Evolutionary conservation across 306 rosid genomes (phyloP), one percentile per base, ranked within the genome.

Genomic region (Lathyrus sativus): DNA sequence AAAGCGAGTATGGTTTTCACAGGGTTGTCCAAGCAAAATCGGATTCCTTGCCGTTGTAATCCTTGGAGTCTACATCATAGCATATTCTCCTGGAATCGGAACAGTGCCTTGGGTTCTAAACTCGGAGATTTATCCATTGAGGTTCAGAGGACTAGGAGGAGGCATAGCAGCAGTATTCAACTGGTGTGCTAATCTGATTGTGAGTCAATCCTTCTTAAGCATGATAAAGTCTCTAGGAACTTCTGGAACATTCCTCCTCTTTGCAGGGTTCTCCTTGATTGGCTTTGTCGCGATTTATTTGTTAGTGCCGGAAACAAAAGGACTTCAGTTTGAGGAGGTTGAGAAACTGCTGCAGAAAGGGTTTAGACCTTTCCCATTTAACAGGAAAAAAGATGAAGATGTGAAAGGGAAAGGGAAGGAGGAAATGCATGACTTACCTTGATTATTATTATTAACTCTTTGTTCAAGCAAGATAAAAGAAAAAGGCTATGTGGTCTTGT

Each of bases 21-120:
- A 86, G 54, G 96, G 97, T 8, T 91, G 96, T 57, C 97, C 96
- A 2, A 88, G 83, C 79, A 86, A 29, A 62, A 45, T 91, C 11
- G 97, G 93, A 17, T 31, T 88, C 75, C 62, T 88, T 38, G 93
- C 96, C 0, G 93, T 91, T n/a, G 42, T 75, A 6, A 68, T 87
- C 7, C 80, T 91, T 9, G 96, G 87, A 70, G 17, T 87, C 17
- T 89, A 91, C 68, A 89, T 91, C 19, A 74, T 91, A 10, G 42
- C 71, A 2, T 91, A 89, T 45, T 79, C 96, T 0, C 97, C 96
- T 0, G 97, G 97, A 35, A 85, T 91, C 85, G 96, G 95, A 68
- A 87, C 91, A 0, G 85, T 82, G 3, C 97, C 97, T 1, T 91
- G 96, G 97, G 80, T 91, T 67, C 81, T 91, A 45, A 88, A 88